Base-by-base conservation (phyloP, 345 rosid species). In the Gossypium arboreum region DNA sequence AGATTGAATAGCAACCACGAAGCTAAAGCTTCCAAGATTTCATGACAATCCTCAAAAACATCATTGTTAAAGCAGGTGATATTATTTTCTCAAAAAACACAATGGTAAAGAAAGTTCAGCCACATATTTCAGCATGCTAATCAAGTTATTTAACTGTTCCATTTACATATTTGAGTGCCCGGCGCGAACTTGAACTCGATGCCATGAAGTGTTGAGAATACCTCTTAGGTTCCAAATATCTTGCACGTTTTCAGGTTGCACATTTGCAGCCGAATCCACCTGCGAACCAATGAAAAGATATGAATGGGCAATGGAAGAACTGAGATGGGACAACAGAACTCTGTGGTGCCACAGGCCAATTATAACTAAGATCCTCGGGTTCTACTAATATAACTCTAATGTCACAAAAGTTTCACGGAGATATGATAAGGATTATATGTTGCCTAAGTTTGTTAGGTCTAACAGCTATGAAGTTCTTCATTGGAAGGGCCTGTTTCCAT, bases 221-320 rank as follows among this genome's bases (percentile, higher is more conserved):
- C 98, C 99, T 85, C 97, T 88, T 83, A 93, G 84, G 85, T 95
- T 95, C 97, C 98, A 95, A 29, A 95, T 85, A 50, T 85, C 86
- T 80, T 87, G 91, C 81, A 90, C 97, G 50, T 79, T 83, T 79
- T 89, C 92, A 10, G 98, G 99, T 74, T 95, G 99, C 66, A 95
- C 91, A 79, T 95, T 95, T 22, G 94, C 96, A 24, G 98, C 97
- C 20, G 90, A 78, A 79, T 93, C 98, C 75, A 90, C 98, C 99
- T 93, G 86, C 68, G 48, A 75, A 79, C 4, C 18, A 15, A 51
- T 15, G n/a, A 51, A 51, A 51, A 3, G 18, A 51, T 12, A 13
- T 51, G 17, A 51, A 52, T 52, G 25, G 27, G 60, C 6, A 56
- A 20, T 20, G 2, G 15, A 10, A 48, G 27, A 18, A 39, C 12